These are phyloP conservation scores for Rhizophora mangle DNA, from an alignment of 345 rosid species.

Conservation along the genomic window DNA sequence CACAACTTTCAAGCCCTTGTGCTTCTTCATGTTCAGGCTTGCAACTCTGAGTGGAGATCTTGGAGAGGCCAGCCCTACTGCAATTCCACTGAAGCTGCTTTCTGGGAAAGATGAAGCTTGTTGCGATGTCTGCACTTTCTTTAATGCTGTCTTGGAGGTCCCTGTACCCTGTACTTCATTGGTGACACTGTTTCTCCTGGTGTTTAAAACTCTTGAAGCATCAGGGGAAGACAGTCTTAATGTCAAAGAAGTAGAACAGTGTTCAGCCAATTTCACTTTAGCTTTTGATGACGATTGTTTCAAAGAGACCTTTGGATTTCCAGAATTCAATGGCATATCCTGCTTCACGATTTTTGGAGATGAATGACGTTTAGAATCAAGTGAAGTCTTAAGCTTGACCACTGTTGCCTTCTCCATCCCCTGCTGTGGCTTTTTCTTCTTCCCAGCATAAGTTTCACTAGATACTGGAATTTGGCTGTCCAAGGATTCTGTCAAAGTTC, in stretches of 20 bases:
- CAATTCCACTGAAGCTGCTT: background rate
- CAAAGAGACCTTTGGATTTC: conserved; percentile 9
- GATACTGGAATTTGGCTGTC: background rate
- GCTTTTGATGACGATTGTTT: conserved; percentile 17
- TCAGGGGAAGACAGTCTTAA: conserved; percentile 29
- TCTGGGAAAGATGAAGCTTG: conserved; percentile 12
- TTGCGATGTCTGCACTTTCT: conserved; percentile 22
- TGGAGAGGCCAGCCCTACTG: conserved; percentile 22
- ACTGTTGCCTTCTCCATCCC: conserved; percentile 1
- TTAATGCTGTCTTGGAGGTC: conserved; percentile 27
- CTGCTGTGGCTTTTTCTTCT: background rate
- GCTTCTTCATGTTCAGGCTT: conserved; percentile 36
- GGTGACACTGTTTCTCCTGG: conserved; percentile 26
- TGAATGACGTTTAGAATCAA: conserved; percentile 9
- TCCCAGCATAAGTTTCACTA: background rate
- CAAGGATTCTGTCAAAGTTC: conserved; percentile 10
- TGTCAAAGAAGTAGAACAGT: conserved; percentile 34
- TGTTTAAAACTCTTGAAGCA: conserved; percentile 26
- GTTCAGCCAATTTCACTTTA: conserved; percentile 29
- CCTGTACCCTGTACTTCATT: conserved; percentile 29
- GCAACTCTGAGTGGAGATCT: conserved; percentile 19
- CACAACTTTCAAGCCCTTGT: conserved; percentile 28
- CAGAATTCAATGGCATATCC: conserved; percentile 29
- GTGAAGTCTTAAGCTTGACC: conserved; percentile 7
- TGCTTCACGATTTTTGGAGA: conserved; percentile 12